These are phyloP conservation scores for Breviolum minutum DNA, from an alignment of 73 alveolate species.

Conservation along the genomic window DNA sequence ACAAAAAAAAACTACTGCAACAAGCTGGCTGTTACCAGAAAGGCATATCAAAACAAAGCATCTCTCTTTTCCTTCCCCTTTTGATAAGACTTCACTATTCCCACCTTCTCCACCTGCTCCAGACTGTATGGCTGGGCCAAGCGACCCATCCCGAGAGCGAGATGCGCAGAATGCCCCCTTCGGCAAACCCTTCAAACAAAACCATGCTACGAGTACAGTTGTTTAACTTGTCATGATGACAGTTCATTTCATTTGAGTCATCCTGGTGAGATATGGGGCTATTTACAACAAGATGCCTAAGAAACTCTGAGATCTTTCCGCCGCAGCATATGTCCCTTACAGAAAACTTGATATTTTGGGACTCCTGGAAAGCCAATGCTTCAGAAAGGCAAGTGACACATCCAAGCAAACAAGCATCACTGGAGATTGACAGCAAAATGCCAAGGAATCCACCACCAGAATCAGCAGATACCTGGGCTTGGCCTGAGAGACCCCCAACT, in stretches of 20 bases:
- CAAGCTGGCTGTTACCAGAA: neutral
- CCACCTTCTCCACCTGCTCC: constrained; percentile 48
- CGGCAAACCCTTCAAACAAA: too few species aligned
- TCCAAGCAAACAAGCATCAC: neutral
- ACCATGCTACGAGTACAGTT: too few species aligned
- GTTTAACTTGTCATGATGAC: too few species aligned
- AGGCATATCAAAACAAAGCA: neutral
- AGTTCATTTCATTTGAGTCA: too few species aligned
- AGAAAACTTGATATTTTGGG: neutral
- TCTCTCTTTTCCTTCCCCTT: neutral
- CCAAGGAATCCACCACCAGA: neutral
- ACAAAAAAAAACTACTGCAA: neutral
- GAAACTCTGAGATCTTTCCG: too few species aligned
- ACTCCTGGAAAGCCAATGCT: neutral
- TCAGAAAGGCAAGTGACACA: neutral
- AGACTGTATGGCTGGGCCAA: constrained; percentile 32
- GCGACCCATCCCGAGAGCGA: constrained; percentile 38
- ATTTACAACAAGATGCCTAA: too few species aligned
- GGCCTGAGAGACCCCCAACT: neutral
- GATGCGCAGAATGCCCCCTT: too few species aligned
- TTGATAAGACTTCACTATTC: neutral
- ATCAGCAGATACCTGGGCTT: neutral
- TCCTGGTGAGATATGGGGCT: too few species aligned
- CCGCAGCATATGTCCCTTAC: too few species aligned
- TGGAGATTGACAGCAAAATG: neutral